A percentile compares a stretch with the other conserved stretches of the same genome.
phyloP scores from a whole-genome alignment of 116 monocot genomes.

The Zostera marina region DNA sequence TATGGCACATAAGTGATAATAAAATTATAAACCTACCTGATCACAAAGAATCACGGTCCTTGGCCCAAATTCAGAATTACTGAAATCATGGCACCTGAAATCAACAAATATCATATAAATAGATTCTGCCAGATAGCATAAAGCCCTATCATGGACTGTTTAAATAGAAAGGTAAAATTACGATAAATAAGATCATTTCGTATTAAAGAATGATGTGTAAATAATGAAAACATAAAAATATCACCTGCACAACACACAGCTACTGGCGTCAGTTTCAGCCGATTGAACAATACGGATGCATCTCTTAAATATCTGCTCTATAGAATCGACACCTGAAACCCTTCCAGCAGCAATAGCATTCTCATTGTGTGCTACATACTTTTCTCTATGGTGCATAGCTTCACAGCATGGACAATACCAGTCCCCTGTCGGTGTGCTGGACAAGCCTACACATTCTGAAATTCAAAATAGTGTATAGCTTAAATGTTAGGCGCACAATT shows the following conservation, averaged over 20 bases:
- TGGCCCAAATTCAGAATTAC: constrained; percentile 38
- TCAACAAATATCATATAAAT: not conserved
- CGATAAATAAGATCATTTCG: not conserved
- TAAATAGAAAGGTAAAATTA: not conserved
- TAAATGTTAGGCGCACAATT: not conserved
- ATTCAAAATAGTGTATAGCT: constrained; percentile 5
- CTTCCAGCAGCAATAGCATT: constrained; percentile 82
- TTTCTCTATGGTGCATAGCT: constrained; percentile 53
- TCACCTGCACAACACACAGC: constrained; percentile 82
- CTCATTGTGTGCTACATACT: constrained; percentile 31
- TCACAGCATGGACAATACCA: constrained; percentile 65
- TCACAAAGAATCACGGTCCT: constrained; percentile 89
- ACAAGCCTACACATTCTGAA: constrained; percentile 71
- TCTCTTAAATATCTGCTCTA: constrained; percentile 57
- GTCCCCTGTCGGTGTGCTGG: constrained; percentile 38
- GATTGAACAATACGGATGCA: constrained; percentile 71
- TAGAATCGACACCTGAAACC: constrained; percentile 59
- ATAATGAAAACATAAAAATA: constrained; percentile 5
- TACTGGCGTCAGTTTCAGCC: constrained; percentile 32
- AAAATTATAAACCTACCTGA: constrained; percentile 40
- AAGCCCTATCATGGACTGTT: not conserved
- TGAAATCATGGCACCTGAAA: constrained; percentile 68
- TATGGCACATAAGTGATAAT: not conserved
- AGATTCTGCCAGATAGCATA: not conserved
- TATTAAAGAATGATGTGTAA: not conserved